Percentiles rank a stretch among this genome's conserved stretches.
Conservation (phyloP, 352 stramenopile genomes). For the Pythium dissimile region DNA sequence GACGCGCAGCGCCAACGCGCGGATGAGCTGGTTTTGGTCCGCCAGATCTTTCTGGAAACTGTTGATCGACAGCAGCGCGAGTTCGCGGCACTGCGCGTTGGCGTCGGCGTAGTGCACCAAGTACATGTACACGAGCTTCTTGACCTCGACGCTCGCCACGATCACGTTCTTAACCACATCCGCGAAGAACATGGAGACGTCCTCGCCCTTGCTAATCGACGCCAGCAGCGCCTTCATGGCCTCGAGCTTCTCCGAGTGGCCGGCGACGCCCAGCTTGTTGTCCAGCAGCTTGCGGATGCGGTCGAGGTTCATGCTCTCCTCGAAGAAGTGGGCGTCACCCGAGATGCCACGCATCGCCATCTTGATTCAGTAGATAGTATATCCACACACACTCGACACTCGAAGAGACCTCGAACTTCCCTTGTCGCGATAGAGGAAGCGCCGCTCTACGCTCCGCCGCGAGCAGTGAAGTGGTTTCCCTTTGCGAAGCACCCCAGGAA, state of each 20-base stretch:
- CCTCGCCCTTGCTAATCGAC: constrained; percentile 95
- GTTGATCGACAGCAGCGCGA: constrained; percentile 98
- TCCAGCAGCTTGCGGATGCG: constrained; percentile 85
- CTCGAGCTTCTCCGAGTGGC: constrained; percentile 89
- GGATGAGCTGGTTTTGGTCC: constrained; percentile 93
- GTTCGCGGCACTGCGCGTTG: constrained; percentile 93
- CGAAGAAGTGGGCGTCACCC: constrained; percentile 96
- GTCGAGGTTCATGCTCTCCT: constrained; percentile 94
- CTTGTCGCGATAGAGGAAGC: not conserved
- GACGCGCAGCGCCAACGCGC: constrained; percentile 92
- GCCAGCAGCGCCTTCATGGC: constrained; percentile 98
- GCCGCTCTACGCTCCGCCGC: too few relatives aligned
- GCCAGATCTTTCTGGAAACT: constrained; percentile 98
- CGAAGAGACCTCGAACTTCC: not conserved
- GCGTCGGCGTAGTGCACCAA: constrained; percentile 98
- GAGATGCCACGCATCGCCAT: constrained; percentile 72
- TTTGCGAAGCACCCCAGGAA: too few relatives aligned
- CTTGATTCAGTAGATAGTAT: not conserved
- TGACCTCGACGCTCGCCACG: constrained; percentile 95
- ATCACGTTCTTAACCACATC: constrained; percentile 97
- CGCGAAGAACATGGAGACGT: constrained; percentile 97
- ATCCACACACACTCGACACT: not conserved
- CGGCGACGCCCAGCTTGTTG: constrained; percentile 85
- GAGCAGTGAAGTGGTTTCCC: too few relatives aligned
- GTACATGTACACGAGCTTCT: constrained; percentile 99